phyloP scores from a whole-genome alignment of 805 yeast species.

The Candida sakaeoensis region DNA sequence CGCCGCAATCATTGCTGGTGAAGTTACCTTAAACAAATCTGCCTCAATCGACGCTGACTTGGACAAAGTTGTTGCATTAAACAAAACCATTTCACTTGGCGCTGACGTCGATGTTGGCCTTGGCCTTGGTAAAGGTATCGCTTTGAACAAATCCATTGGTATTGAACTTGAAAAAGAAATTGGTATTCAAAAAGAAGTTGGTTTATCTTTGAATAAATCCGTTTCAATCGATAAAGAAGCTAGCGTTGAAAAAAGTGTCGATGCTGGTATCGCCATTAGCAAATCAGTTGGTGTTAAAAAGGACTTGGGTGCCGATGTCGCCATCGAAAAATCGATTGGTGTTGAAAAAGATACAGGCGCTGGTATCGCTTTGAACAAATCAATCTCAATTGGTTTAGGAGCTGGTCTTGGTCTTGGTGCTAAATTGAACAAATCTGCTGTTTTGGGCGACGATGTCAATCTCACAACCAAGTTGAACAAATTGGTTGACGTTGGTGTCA shows the following conservation, averaged over 20 bases:
- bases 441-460: neutral
- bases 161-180: neutral
- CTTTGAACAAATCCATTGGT: neutral
- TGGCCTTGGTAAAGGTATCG: neutral
- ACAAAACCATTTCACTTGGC: neutral
- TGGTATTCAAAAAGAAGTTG: neutral
- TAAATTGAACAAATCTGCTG: neutral
- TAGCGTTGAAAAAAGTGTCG: too few species aligned
- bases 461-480: neutral
- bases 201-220: neutral
- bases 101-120: neutral
- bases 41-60: neutral
- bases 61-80: neutral
- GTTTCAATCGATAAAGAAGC: neutral
- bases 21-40: neutral
- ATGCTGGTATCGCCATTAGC: too few species aligned
- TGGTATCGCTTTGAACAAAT: neutral
- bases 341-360: too few species aligned
- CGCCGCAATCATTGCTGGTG: neutral
- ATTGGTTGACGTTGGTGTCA: neutral
- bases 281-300: too few species aligned
- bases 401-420: neutral
- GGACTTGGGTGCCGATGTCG: neutral
- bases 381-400: neutral
- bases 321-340: too few species aligned